Percentiles rank a stretch among this genome's conserved stretches.
These are phyloP conservation scores for Taphrina pruni DNA, from an alignment of 1,139 yeast genomes.

Conservation along the genomic window DNA sequence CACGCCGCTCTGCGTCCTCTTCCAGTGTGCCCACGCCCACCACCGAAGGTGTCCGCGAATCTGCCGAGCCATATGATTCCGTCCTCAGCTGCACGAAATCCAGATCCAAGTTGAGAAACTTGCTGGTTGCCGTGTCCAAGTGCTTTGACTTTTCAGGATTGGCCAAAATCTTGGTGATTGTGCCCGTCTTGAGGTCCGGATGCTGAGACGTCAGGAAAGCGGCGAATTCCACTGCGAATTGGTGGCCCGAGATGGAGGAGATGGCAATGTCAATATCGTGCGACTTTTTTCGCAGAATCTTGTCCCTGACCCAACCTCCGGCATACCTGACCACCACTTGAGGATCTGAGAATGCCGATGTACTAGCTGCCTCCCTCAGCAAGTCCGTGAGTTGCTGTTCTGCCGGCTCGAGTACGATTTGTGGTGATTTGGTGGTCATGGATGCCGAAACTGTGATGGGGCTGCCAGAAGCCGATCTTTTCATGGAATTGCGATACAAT, in stretches of 20 bases:
- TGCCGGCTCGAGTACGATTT: slow-evolving; percentile 7
- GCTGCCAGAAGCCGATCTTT: slow-evolving; percentile 19
- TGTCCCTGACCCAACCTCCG: slow-evolving; percentile 99
- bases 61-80: slow-evolving; percentile 71
- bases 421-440: slow-evolving; percentile 16
- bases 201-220: slow-evolving; percentile 49
- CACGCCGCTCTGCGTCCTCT: slow-evolving; percentile 90
- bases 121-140: slow-evolving; percentile 93
- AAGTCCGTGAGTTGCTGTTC: slow-evolving; percentile 21
- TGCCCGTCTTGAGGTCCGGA: slow-evolving; percentile 52
- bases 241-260: slow-evolving; percentile 80
- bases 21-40: slow-evolving; percentile 80
- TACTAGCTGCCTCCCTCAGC: slow-evolving; percentile 16
- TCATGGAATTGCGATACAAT: background rate
- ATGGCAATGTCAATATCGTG: slow-evolving; percentile 93
- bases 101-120: slow-evolving; percentile 75
- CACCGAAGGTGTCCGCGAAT: slow-evolving; percentile 74
- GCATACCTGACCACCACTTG: slow-evolving; percentile 67
- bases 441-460: slow-evolving; percentile 4
- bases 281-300: slow-evolving; percentile 75
- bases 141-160: slow-evolving; percentile 97
- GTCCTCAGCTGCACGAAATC: slow-evolving; percentile 91
- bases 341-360: slow-evolving; percentile 17
- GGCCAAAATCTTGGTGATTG: slow-evolving; percentile 80
- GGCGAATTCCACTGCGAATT: slow-evolving; percentile 75